Base-by-base conservation (phyloP, 1,139 yeast species). In the Lodderomyces orthopsilosis region DNA sequence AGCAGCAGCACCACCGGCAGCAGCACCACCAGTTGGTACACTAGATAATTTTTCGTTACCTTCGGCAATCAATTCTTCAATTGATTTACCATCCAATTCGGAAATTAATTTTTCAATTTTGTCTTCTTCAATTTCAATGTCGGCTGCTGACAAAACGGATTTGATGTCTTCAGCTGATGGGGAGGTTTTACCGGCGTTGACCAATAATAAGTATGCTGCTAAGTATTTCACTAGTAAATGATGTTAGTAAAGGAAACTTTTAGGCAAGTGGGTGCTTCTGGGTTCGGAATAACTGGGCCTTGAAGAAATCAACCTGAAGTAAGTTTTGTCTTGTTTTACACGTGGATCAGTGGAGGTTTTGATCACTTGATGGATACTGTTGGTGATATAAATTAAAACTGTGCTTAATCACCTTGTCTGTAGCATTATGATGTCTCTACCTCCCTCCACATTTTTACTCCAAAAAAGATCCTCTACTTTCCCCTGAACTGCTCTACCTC, bases 11-110 rank as follows among this genome's bases (percentile, higher is more conserved):
- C 79, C 77, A 64, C 87, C 78, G 61, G 88, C 80, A 68, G 91
- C 91, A 66, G 96, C 91, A 77, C 93, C 97, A 74, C 96, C 98
- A 69, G 96, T 68, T 76, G 98, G 98, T 58, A 91, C 96, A 56
- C 97, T 80, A 60, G 98, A 91, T 69, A 93, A 86, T 82, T 93
- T 93, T 74, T 83, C 76, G 73, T 87, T 77, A 81, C 98, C 98
- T 76, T 83, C 95, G 66, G 97, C 93, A 62, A 93, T 85, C 77
- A 93, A 85, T 76, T 90, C 96, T 59, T 79, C 83, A 68, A 86
- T 81, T 68, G 80, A 74, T 86, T 93, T 93, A 75, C 98, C 98
- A 75, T 88, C 91, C 64, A 93, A 83, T 70, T 94, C 95, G 59
- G 88, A 74, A 66, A 93, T 77, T 71, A 93, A 85, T 67, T 86